phyloP scores from a whole-genome alignment of 257 asterid genomes.

The Fraxinus excelsior region DNA sequence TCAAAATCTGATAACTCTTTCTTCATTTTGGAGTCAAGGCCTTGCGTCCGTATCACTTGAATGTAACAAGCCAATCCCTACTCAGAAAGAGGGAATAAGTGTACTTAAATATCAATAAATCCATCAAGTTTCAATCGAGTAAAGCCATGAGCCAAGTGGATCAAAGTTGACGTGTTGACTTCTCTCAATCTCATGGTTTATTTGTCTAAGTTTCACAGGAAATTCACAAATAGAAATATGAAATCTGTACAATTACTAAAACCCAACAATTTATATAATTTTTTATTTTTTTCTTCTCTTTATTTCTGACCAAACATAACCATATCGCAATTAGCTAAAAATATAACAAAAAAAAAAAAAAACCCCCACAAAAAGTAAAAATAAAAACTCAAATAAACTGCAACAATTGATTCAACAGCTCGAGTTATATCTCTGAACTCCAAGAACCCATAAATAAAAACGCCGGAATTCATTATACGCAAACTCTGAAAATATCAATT shows the following conservation, averaged over 20 bases:
- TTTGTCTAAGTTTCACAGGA: constrained; percentile 6
- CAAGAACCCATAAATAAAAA: constrained; percentile 16
- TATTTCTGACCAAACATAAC: background rate
- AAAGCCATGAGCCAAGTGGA: background rate
- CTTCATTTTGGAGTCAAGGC: no score
- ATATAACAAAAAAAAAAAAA: no score
- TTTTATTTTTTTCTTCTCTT: background rate
- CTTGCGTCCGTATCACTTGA: background rate
- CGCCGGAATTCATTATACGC: constrained; percentile 25
- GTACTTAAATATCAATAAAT: background rate
- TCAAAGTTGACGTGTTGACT: constrained; percentile 16
- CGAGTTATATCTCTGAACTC: constrained; percentile 7
- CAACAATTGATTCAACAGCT: background rate
- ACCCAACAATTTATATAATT: constrained; percentile 3
- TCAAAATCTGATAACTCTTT: no score
- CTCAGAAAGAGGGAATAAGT: background rate
- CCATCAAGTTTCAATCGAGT: no score
- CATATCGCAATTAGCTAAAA: background rate
- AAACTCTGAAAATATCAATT: constrained; percentile 7
- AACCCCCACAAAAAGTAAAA: background rate
- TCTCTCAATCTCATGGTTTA: constrained; percentile 8
- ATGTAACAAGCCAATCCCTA: background rate
- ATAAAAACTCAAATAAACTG: background rate
- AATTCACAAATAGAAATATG: constrained; percentile 24
- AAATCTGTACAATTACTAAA: constrained; percentile 32